These are phyloP conservation scores for Striga hermonthica DNA, from an alignment of 305 asterid genomes.

Conservation along the genomic window DNA sequence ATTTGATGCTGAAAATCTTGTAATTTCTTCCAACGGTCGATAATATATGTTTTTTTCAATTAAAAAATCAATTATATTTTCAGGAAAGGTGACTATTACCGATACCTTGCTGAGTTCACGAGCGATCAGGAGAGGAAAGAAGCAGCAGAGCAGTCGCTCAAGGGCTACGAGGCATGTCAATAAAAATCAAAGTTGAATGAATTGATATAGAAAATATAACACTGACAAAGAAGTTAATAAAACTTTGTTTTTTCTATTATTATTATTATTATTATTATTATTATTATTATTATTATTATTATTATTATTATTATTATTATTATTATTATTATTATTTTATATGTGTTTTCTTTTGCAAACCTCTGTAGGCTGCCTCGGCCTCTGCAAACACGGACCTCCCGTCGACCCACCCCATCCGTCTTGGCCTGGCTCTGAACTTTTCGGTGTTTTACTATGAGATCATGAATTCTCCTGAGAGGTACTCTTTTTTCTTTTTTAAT, in stretches of 20 bases:
- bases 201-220: slow-evolving; percentile 3
- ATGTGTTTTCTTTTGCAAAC: not conserved
- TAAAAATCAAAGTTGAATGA: not conserved
- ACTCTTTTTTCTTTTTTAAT: not conserved
- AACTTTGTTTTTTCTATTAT: too few relatives aligned
- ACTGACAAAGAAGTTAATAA: not conserved
- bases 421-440: slow-evolving; percentile 88
- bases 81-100: slow-evolving; percentile 82
- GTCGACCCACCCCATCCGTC: slow-evolving; percentile 91
- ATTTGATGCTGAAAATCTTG: too few relatives aligned
- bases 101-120: slow-evolving; percentile 76
- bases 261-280: too few relatives aligned
- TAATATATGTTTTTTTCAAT: too few relatives aligned
- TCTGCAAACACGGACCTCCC: slow-evolving; percentile 74
- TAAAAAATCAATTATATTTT: slow-evolving; percentile 24
- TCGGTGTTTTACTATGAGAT: slow-evolving; percentile 91
- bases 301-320: too few relatives aligned
- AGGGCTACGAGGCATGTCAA: slow-evolving; percentile 69
- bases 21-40: too few relatives aligned
- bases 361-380: slow-evolving; percentile 65
- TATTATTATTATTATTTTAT: too few relatives aligned
- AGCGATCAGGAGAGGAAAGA: slow-evolving; percentile 58
- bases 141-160: slow-evolving; percentile 61
- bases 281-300: too few relatives aligned
- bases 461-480: slow-evolving; percentile 91